These are phyloP conservation scores for Citrus unshiu DNA, from an alignment of 345 rosid species.

Conservation along the genomic window DNA sequence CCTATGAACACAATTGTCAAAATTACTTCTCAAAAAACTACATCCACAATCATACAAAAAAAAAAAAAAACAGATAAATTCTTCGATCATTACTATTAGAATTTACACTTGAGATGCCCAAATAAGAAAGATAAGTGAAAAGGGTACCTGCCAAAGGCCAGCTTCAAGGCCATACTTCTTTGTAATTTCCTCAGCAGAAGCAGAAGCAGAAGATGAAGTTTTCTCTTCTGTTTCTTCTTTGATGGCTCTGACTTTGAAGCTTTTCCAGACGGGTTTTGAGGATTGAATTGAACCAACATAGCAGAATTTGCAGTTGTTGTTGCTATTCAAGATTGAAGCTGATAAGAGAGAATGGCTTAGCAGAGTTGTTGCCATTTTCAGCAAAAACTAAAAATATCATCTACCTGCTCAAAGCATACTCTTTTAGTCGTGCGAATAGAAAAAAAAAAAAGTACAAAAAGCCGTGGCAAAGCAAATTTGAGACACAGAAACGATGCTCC, in stretches of 20 bases:
- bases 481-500: neutral
- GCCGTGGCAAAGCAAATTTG: neutral
- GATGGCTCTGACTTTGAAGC: slow-evolving; percentile 53
- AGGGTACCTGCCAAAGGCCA: slow-evolving; percentile 84
- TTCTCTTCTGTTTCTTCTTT: slow-evolving; percentile 50
- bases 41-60: neutral
- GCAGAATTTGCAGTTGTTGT: slow-evolving; percentile 22
- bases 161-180: slow-evolving; percentile 89
- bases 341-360: slow-evolving; percentile 25
- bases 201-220: slow-evolving; percentile 20
- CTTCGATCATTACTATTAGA: neutral
- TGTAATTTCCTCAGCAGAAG: slow-evolving; percentile 64
- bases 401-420: neutral
- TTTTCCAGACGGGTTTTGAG: slow-evolving; percentile 23
- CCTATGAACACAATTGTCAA: neutral
- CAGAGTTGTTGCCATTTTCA: slow-evolving; percentile 44
- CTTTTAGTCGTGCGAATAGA: too few relatives aligned
- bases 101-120: neutral
- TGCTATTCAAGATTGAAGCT: slow-evolving; percentile 17
- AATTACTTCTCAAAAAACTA: too few relatives aligned
- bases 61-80: neutral
- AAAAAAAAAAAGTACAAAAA: too few relatives aligned
- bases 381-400: neutral
- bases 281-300: slow-evolving; percentile 16
- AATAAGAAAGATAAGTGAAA: neutral